Percentiles rank a stretch among this genome's conserved stretches.
These are phyloP conservation scores for Fusarium devonianum DNA, from an alignment of 2,329 filamentous ascomycete species.

Conservation along the genomic window DNA sequence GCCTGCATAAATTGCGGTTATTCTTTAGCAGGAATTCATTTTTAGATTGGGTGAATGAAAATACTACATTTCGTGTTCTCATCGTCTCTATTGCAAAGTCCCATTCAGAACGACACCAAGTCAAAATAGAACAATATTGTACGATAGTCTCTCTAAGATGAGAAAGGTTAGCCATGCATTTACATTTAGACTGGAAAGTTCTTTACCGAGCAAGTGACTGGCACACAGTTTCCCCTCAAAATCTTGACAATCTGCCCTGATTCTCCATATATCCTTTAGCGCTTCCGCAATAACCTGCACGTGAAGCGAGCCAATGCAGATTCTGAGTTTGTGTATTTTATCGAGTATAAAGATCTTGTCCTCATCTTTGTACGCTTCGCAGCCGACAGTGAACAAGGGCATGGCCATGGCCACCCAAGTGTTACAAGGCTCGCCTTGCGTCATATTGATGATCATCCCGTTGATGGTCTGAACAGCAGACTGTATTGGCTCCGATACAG, in stretches of 20 bases:
- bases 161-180: background rate
- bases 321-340: constrained; percentile 38
- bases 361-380: constrained; percentile 34
- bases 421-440: constrained; percentile 41
- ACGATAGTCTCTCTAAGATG: constrained; percentile 31
- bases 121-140: constrained; percentile 42
- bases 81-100: too few relatives aligned
- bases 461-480: constrained; percentile 29
- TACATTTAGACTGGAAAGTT: too few relatives aligned
- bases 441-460: constrained; percentile 39
- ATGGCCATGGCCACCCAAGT: constrained; percentile 45
- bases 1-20: too few relatives aligned
- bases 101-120: background rate
- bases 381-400: constrained; percentile 42
- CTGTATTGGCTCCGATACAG: constrained; percentile 25
- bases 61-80: too few relatives aligned
- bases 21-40: too few relatives aligned
- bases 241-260: constrained; percentile 31
- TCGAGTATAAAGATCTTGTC: constrained; percentile 37
- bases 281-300: constrained; percentile 39
- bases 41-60: too few relatives aligned
- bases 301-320: constrained; percentile 39
- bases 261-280: constrained; percentile 39
- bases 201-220: constrained; percentile 34
- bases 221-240: constrained; percentile 31